Conservation (phyloP, 2,329 filamentous ascomycete genomes). For the Pezicula neosporulosa region DNA sequence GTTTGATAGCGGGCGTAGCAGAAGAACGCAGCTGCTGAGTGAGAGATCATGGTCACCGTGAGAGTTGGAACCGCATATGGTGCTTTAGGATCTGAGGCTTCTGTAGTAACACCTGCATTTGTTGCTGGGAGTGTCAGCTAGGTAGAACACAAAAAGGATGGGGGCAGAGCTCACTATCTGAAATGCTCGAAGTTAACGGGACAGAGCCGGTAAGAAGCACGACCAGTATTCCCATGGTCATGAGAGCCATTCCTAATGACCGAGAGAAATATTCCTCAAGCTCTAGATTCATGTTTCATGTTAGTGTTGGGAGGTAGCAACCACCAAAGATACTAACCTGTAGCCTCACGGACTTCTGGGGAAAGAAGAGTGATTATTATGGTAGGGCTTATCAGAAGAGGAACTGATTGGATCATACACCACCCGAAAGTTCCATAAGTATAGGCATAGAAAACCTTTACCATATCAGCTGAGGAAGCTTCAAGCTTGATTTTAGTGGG, state of each 20-base stretch:
- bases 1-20: constrained; percentile 55
- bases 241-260: constrained; percentile 53
- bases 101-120: constrained; percentile 33
- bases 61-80: constrained; percentile 59
- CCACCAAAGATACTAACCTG: constrained; percentile 37
- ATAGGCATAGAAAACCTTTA: constrained; percentile 46
- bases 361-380: constrained; percentile 58
- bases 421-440: constrained; percentile 48
- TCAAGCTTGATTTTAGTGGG: background rate
- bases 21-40: constrained; percentile 52
- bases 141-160: background rate
- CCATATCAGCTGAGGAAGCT: background rate
- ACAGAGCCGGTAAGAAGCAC: constrained; percentile 62
- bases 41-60: constrained; percentile 55
- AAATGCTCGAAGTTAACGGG: constrained; percentile 46
- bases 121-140: constrained; percentile 16
- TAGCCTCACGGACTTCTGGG: constrained; percentile 50
- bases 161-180: constrained; percentile 17
- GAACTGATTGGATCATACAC: constrained; percentile 42
- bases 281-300: constrained; percentile 31
- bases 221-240: constrained; percentile 52
- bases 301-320: constrained; percentile 6
- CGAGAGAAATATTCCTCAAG: constrained; percentile 64
- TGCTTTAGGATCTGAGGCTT: constrained; percentile 42
- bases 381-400: constrained; percentile 54